Evolutionary conservation across 306 rosid genomes (phyloP).

Genomic region (Vachellia collinsii): DNA sequence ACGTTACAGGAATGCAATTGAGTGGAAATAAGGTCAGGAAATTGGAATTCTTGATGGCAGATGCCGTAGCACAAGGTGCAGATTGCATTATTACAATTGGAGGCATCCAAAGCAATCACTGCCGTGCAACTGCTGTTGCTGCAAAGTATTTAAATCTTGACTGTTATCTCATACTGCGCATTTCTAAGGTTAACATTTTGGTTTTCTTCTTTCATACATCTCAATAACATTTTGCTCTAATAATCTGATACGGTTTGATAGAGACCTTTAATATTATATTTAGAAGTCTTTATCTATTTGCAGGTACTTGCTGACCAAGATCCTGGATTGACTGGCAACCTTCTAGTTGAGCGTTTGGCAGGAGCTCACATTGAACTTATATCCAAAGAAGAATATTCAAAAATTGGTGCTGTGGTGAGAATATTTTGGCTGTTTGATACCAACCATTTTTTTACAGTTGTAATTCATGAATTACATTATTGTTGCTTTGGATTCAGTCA

Average conservation of each 20-base stretch:
- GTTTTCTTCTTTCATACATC: neutral
- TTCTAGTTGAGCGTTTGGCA: conserved; percentile 83
- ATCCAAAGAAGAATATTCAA: conserved; percentile 79
- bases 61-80: conserved; percentile 76
- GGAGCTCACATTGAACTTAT: conserved; percentile 84
- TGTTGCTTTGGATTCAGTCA: neutral
- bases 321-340: conserved; percentile 84
- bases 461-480: conserved; percentile 2
- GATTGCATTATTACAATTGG: conserved; percentile 83
- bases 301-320: conserved; percentile 74
- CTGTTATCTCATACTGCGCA: conserved; percentile 74
- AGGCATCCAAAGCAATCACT: conserved; percentile 97
- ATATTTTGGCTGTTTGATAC: conserved; percentile 27
- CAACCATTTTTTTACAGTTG: neutral
- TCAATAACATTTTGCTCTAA: neutral
- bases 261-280: conserved; percentile 2
- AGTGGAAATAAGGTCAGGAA: conserved; percentile 94
- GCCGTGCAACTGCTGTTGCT: conserved; percentile 97
- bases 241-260: neutral
- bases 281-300: conserved; percentile 5
- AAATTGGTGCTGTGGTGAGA: conserved; percentile 77
- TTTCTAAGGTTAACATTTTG: conserved; percentile 61
- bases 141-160: conserved; percentile 89
- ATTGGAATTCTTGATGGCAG: conserved; percentile 92
- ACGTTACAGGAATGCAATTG: conserved; percentile 92